phyloP scores from a whole-genome alignment of 1,284 basidiomycete species.

The Melampsora abietis-canadensis region DNA sequence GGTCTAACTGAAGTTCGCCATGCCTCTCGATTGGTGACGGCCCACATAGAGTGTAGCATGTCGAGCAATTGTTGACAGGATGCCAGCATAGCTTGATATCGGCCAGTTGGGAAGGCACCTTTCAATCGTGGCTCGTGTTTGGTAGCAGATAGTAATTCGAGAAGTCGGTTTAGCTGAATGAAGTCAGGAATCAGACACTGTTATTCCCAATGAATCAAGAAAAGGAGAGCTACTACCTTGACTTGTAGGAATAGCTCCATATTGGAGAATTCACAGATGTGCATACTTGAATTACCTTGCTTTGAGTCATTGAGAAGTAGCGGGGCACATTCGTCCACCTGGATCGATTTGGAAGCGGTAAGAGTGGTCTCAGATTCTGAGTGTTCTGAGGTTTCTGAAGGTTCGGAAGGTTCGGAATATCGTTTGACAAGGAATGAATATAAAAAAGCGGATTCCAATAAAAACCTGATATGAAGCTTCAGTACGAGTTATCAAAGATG shows the following conservation, averaged over 20 bases:
- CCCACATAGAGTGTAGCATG: slow-evolving; percentile 83
- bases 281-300: slow-evolving; percentile 12
- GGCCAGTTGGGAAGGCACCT: slow-evolving; percentile 71
- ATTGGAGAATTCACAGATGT: slow-evolving; percentile 18
- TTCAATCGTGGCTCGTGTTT: slow-evolving; percentile 91
- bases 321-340: slow-evolving; percentile 4
- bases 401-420: slow-evolving; percentile 14
- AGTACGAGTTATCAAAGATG: too few species aligned
- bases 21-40: slow-evolving; percentile 86
- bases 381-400: too few species aligned
- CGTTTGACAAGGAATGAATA: slow-evolving; percentile 33
- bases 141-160: slow-evolving; percentile 76
- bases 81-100: slow-evolving; percentile 79
- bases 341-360: not conserved
- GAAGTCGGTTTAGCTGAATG: slow-evolving; percentile 55
- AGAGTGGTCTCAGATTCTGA: not conserved
- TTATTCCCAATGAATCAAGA: too few species aligned
- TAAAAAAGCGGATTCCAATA: slow-evolving; percentile 36
- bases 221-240: slow-evolving; percentile 9
- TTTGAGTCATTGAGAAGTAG: slow-evolving; percentile 10
- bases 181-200: not conserved
- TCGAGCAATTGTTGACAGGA: slow-evolving; percentile 75
- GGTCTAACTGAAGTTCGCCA: slow-evolving; percentile 72
- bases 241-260: slow-evolving; percentile 42
- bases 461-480: not conserved